Base-by-base conservation (phyloP, 2,329 filamentous ascomycete genomes). In the Aspergillus eucalypticola region DNA sequence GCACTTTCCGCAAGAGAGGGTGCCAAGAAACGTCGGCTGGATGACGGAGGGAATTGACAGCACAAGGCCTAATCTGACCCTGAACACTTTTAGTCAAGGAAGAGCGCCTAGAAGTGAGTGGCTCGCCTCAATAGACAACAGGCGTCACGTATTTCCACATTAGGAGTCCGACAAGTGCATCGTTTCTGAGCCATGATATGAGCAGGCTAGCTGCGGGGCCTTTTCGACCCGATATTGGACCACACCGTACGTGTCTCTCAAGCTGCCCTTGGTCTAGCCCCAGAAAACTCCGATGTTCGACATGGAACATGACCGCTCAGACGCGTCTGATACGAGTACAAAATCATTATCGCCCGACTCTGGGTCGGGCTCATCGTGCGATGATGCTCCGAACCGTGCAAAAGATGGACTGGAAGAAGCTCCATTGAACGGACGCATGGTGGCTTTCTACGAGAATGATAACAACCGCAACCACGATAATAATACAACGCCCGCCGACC, bases 271-370 rank as follows among this genome's bases (percentile, higher is more conserved):
- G 29, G 35, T 53, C 19, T 48, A 54, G 50, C 55, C 32, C 15
- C 25, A 42, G 54, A 35, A 54, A 60, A 46, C 50, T 57, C 58
- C 56, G 55, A 53, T 60, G 59, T 54, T 63, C 66, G 73, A 66
- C 39, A 75, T 76, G 73, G 70, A 71, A 60, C 64, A 73, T 71
- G 70, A 60, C 59, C 52, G 55, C 52, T 64, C 64, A 48, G 64
- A 66, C 53, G 60, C 64, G 38, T 67, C 66, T 44, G 63, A 66
- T 50, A 66, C 66, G 50, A 70, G 60, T 59, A 60, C 59, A 44
- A 67, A 61, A 44, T 56, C 66, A 38, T 50, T 52, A 41, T 62
- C 61, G 29, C 63, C 66, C 29, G 57, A 58, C 59, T 53, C 41
- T 29, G 64, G 64, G 23, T 42, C 56, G 35, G 58, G 42, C 32